A percentile compares a stretch with the other conserved stretches of the same genome.
These are phyloP conservation scores for Allium fistulosum DNA, from an alignment of 106 monocot genomes.

Conservation along the genomic window DNA sequence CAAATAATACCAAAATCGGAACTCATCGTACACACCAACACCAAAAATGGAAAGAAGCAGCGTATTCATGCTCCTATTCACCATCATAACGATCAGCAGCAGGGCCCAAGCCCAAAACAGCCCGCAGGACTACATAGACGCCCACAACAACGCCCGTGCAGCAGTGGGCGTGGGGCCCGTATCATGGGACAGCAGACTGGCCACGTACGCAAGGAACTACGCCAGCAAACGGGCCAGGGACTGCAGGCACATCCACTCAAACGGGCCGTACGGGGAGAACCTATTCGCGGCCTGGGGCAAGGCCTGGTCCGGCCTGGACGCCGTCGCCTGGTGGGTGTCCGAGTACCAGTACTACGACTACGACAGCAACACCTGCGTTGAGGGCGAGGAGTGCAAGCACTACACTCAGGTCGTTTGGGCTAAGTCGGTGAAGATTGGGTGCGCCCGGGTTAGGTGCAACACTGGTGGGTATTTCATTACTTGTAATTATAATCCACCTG, in stretches of 20 bases:
- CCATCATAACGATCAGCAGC: no score
- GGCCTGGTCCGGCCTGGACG: constrained; percentile 13
- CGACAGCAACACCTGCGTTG: constrained; percentile 24
- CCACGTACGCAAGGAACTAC: constrained; percentile 18
- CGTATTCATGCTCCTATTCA: no score
- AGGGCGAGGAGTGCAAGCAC: constrained; percentile 20
- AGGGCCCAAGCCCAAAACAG: not conserved
- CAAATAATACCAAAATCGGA: no score
- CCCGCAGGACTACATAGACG: not conserved
- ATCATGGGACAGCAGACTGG: constrained; percentile 1
- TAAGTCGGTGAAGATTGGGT: constrained; percentile 24
- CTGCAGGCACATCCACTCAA: constrained; percentile 24
- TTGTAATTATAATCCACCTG: not conserved
- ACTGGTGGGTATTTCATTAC: not conserved
- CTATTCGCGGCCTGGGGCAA: constrained; percentile 29
- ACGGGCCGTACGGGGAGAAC: constrained; percentile 47
- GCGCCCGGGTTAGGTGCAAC: constrained; percentile 5
- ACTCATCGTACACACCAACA: no score
- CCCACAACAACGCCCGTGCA: not conserved
- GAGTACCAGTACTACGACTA: constrained; percentile 28
- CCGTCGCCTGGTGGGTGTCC: constrained; percentile 14
- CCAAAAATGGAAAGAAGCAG: no score
- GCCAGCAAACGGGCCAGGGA: constrained; percentile 10
- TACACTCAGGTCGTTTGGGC: constrained; percentile 57
- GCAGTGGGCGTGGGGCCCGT: not conserved